These are phyloP conservation scores for Russula dissimulans DNA, from an alignment of 768 basidiomycete genomes.

Conservation along the genomic window DNA sequence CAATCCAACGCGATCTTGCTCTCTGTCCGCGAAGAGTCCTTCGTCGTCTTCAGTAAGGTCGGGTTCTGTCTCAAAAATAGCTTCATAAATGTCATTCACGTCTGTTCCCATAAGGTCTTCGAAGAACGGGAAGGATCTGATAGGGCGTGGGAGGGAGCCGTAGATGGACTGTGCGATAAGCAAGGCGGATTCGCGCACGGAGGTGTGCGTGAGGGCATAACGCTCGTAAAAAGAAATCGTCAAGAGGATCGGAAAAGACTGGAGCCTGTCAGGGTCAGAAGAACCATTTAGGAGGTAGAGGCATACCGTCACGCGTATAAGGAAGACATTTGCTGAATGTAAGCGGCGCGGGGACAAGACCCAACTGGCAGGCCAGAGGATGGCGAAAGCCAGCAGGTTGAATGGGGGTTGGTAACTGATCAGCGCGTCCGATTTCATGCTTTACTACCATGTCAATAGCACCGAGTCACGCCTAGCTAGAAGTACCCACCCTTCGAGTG, in stretches of 20 bases:
- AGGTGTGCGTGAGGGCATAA: constrained; percentile 43
- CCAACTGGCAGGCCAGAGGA: constrained; percentile 75
- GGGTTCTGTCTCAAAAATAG: constrained; percentile 67
- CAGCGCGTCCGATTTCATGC: constrained; percentile 81
- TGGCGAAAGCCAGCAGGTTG: constrained; percentile 69
- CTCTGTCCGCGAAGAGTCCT: constrained; percentile 41
- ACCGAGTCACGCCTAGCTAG: background rate
- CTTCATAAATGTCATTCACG: constrained; percentile 59
- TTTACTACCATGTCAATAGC: constrained; percentile 25
- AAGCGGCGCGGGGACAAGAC: constrained; percentile 64
- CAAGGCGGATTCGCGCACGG: constrained; percentile 42
- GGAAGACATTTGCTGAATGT: constrained; percentile 78
- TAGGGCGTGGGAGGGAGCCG: constrained; percentile 55
- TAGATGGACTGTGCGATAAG: constrained; percentile 49
- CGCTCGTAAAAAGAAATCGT: constrained; percentile 76
- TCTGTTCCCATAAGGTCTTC: constrained; percentile 70
- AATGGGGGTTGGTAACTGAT: constrained; percentile 92
- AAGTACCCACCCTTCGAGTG: constrained; percentile 67
- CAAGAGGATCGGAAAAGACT: constrained; percentile 73
- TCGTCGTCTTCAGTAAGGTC: constrained; percentile 26
- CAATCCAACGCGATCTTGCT: constrained; percentile 28
- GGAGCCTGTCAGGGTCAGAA: background rate
- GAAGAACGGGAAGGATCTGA: constrained; percentile 65
- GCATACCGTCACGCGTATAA: constrained; percentile 70
- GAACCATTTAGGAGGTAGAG: background rate